phyloP scores from a whole-genome alignment of 1,284 basidiomycete species.

The Trichosporon faecale region DNA sequence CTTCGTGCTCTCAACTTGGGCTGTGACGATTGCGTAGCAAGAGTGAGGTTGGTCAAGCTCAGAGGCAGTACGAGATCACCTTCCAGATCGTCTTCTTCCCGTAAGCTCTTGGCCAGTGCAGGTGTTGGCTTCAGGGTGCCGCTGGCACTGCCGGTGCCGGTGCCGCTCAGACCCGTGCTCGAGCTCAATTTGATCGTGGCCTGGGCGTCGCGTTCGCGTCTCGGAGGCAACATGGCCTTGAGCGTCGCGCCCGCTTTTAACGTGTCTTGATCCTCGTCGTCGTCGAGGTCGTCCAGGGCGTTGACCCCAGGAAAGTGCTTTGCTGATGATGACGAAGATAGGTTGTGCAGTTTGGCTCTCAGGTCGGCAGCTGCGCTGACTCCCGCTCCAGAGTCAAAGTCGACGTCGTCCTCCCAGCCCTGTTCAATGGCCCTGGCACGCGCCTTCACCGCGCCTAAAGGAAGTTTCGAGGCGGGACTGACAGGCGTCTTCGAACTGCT shows the following conservation, averaged over 20 bases:
- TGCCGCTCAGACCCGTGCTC: background rate
- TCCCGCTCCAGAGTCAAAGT: conserved; percentile 30
- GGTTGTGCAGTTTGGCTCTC: conserved; percentile 14
- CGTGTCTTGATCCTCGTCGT: conserved; percentile 46
- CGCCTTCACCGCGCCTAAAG: conserved; percentile 32
- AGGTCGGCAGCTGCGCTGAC: conserved; percentile 3
- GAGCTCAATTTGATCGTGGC: conserved; percentile 18
- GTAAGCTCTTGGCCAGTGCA: background rate
- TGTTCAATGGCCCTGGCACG: conserved; percentile 30
- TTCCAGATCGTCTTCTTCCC: conserved; percentile 33
- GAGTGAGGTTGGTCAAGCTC: conserved; percentile 42
- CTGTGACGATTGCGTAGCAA: conserved; percentile 33
- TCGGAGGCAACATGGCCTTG: conserved; percentile 45
- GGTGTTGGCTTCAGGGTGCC: background rate
- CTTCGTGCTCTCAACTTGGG: conserved; percentile 28
- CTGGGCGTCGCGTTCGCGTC: conserved; percentile 19
- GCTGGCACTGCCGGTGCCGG: background rate
- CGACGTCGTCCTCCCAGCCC: conserved; percentile 36
- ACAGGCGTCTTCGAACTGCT: conserved; percentile 5
- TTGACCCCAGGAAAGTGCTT: conserved; percentile 33
- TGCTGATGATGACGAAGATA: conserved; percentile 24
- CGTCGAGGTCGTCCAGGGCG: conserved; percentile 43
- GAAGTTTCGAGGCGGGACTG: conserved; percentile 14
- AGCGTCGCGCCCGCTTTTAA: conserved; percentile 46
- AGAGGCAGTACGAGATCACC: conserved; percentile 45